Conservation (phyloP, 1,139 yeast species). For the Candida gigantensis region DNA sequence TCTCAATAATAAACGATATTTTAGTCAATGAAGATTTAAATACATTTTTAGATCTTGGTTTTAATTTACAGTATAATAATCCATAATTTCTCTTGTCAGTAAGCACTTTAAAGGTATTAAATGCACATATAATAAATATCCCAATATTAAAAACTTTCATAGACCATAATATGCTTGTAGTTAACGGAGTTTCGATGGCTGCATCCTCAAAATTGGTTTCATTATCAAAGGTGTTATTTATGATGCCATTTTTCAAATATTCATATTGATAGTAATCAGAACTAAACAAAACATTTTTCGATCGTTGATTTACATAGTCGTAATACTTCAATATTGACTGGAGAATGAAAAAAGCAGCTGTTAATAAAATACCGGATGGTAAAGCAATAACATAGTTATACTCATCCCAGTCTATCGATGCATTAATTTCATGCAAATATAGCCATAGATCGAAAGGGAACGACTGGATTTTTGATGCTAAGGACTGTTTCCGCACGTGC, state of each 20-base stretch:
- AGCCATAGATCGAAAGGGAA: slow-evolving; percentile 61
- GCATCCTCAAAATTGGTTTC: not conserved
- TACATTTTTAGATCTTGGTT: slow-evolving; percentile 43
- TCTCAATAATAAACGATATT: slow-evolving; percentile 10
- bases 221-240: not conserved
- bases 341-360: slow-evolving; percentile 3
- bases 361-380: slow-evolving; percentile 14
- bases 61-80: slow-evolving; percentile 34
- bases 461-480: slow-evolving; percentile 42
- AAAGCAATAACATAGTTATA: slow-evolving; percentile 23
- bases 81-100: slow-evolving; percentile 40
- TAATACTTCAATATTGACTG: slow-evolving; percentile 16
- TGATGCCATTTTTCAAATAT: slow-evolving; percentile 23
- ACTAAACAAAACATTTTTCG: slow-evolving; percentile 16
- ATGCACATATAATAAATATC: slow-evolving; percentile 22
- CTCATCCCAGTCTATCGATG: slow-evolving; percentile 67
- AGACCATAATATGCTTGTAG: slow-evolving; percentile 21
- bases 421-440: slow-evolving; percentile 51
- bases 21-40: slow-evolving; percentile 13
- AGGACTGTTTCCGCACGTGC: slow-evolving; percentile 30
- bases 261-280: slow-evolving; percentile 31
- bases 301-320: slow-evolving; percentile 13
- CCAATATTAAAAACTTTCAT: slow-evolving; percentile 18
- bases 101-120: slow-evolving; percentile 34
- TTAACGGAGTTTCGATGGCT: slow-evolving; percentile 7